Conservation (phyloP, 2,329 filamentous ascomycete species). For the Gnomoniopsis smithogilvyi region DNA sequence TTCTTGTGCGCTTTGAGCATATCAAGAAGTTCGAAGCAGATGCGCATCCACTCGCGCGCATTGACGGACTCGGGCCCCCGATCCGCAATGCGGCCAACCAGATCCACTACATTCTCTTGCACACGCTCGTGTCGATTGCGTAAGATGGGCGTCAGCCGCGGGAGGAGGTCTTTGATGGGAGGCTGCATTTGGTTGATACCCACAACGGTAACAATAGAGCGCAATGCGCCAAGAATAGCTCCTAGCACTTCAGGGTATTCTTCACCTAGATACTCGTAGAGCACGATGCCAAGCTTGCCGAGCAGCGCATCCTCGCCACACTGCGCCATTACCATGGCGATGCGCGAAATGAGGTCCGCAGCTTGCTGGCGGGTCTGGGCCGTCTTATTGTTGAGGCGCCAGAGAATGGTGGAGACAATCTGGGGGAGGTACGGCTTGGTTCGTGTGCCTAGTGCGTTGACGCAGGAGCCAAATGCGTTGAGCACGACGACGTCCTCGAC, state of each 20-base stretch:
- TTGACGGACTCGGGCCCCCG: conserved; percentile 95
- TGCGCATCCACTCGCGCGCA: conserved; percentile 98
- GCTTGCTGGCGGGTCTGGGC: conserved; percentile 95
- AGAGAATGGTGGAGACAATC: conserved; percentile 94
- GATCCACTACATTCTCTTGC: conserved; percentile 97
- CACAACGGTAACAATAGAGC: conserved; percentile 95
- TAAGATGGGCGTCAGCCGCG: conserved; percentile 93
- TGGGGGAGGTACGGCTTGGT: conserved; percentile 97
- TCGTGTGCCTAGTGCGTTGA: conserved; percentile 88
- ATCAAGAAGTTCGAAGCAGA: conserved; percentile 97
- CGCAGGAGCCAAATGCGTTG: conserved; percentile 96
- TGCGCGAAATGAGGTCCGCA: conserved; percentile 91
- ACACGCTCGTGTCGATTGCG: conserved; percentile 99
- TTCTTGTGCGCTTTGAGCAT: conserved; percentile 99
- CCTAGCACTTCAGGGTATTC: conserved; percentile 98
- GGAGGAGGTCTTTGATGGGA: conserved; percentile 92
- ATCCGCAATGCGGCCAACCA: conserved; percentile 96
- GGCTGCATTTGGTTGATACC: conserved; percentile 98
- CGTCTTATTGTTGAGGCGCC: conserved; percentile 96
- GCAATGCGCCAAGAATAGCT: conserved; percentile 90
- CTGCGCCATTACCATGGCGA: conserved; percentile 98
- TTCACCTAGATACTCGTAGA: conserved; percentile 98
- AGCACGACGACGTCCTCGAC: conserved; percentile 95
- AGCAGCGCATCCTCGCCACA: conserved; percentile 95
- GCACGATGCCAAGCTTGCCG: conserved; percentile 88